phyloP scores from a whole-genome alignment of 2,329 filamentous ascomycete species.

The Aureobasidium sp. region DNA sequence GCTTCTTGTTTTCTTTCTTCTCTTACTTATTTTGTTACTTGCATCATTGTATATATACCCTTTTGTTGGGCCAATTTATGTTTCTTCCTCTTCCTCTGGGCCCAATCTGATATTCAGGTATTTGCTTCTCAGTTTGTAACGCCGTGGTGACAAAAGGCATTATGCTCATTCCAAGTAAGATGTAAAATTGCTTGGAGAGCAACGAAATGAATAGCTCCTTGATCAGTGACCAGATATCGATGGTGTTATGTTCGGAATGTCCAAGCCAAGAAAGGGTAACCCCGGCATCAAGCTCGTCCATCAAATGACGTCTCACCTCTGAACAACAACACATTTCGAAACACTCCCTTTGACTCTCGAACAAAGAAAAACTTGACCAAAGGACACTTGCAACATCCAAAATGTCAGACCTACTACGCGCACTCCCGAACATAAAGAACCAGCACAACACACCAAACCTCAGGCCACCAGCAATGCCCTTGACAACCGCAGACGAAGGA shows the following conservation, averaged over 20 bases:
- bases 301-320: neutral
- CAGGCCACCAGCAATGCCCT: constrained; percentile 28
- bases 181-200: too few relatives aligned
- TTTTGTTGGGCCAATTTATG: constrained; percentile 1
- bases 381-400: neutral
- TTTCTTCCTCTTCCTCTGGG: neutral
- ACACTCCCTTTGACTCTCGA: neutral
- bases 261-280: neutral
- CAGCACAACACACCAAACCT: neutral
- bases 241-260: neutral
- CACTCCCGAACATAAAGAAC: constrained; percentile 16
- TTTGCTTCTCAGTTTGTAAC: neutral
- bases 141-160: too few relatives aligned
- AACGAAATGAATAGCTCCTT: too few relatives aligned
- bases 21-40: neutral
- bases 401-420: constrained; percentile 19
- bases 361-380: neutral
- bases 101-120: too few relatives aligned
- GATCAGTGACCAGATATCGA: neutral
- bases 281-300: neutral
- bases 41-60: neutral
- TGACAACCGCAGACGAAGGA: constrained; percentile 37
- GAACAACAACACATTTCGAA: neutral
- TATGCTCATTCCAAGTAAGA: too few relatives aligned
- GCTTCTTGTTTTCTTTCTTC: neutral